phyloP scores from a whole-genome alignment of 1,284 basidiomycete species.

The Sanghuangporus weigelae region DNA sequence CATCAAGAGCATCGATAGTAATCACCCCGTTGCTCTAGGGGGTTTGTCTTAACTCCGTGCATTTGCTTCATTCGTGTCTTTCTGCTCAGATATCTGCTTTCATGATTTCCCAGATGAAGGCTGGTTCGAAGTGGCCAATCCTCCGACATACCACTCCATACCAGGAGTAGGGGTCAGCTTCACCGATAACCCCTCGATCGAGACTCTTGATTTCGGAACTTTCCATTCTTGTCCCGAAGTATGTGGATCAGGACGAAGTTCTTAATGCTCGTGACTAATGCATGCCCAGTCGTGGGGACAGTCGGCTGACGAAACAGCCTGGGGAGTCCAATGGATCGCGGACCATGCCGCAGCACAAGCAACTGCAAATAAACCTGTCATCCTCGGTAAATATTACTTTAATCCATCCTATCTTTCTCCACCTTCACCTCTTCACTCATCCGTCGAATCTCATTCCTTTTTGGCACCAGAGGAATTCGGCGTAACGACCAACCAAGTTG shows the following conservation, averaged over 20 bases:
- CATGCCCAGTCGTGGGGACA: constrained; percentile 20
- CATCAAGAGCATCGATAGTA: constrained; percentile 24
- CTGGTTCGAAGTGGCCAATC: constrained; percentile 23
- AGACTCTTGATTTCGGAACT: constrained; percentile 26
- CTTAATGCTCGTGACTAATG: neutral
- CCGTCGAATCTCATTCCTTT: neutral
- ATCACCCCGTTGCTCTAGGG: constrained; percentile 38
- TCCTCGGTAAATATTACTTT: constrained; percentile 27
- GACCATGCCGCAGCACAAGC: constrained; percentile 51
- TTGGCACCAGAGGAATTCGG: constrained; percentile 43
- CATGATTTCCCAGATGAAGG: constrained; percentile 20
- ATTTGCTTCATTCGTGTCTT: neutral
- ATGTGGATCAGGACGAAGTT: neutral
- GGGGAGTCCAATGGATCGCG: constrained; percentile 41
- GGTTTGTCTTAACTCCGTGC: neutral
- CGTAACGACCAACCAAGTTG: constrained; percentile 37
- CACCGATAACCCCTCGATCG: constrained; percentile 22
- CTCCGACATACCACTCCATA: constrained; percentile 20
- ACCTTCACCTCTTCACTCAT: neutral
- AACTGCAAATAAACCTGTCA: constrained; percentile 49
- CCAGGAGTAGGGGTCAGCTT: constrained; percentile 22
- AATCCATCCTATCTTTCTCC: too few species aligned
- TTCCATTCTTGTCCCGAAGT: constrained; percentile 25
- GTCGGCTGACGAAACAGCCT: constrained; percentile 20
- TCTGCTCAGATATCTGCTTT: neutral